Evolutionary conservation across 805 yeast genomes (phyloP).

Genomic region (Peterozyma xylosa): DNA sequence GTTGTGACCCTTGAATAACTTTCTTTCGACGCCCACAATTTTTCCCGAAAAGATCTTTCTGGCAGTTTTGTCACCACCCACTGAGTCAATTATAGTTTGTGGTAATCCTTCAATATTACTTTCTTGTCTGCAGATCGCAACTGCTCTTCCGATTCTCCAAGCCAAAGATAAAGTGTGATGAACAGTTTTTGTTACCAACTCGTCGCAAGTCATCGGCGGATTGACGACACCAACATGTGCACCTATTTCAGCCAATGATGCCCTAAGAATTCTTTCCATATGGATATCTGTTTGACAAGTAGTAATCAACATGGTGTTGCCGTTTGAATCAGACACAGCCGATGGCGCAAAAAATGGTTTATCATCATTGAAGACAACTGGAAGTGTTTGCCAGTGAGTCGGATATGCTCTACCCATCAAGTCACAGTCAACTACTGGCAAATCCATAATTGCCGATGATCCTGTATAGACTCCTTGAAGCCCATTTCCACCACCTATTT

Average conservation of each 20-base stretch:
- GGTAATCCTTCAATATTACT: conserved; percentile 27
- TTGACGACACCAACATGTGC: conserved; percentile 29
- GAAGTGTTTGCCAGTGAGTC: conserved; percentile 25
- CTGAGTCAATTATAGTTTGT: conserved; percentile 26
- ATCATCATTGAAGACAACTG: conserved; percentile 16
- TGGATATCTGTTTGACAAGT: conserved; percentile 20
- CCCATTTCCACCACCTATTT: conserved; percentile 30
- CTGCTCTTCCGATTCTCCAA: conserved; percentile 42
- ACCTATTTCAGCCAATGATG: conserved; percentile 34
- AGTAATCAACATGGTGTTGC: conserved; percentile 15
- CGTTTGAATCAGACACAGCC: conserved; percentile 21
- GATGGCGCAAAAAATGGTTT: conserved; percentile 20
- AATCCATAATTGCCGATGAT: conserved; percentile 16
- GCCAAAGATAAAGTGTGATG: conserved; percentile 30
- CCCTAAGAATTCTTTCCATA: conserved; percentile 30
- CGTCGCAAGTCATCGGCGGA: conserved; percentile 20
- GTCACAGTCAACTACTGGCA: conserved; percentile 27
- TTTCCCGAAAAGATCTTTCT: conserved; percentile 30
- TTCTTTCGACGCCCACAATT: conserved; percentile 34
- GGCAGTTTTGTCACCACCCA: conserved; percentile 26
- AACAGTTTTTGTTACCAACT: conserved; percentile 12
- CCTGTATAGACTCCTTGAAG: conserved; percentile 18
- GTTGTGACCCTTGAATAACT: conserved; percentile 31
- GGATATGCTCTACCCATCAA: conserved; percentile 34
- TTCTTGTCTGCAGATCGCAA: conserved; percentile 27